phyloP scores from a whole-genome alignment of 345 rosid genomes.

The Eutrema heterophyllum region DNA sequence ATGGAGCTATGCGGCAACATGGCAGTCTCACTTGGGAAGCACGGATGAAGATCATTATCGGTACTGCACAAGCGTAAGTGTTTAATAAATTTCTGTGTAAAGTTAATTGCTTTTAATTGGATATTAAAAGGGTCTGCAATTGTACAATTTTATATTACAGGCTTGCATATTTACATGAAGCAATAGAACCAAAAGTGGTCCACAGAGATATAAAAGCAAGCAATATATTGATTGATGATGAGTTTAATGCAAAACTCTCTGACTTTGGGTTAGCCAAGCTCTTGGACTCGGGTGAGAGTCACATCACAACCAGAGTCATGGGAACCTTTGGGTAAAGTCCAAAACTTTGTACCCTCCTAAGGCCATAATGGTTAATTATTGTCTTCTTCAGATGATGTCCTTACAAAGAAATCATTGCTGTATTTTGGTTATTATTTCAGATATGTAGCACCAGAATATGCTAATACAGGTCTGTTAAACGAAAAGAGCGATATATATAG shows the following conservation, averaged over 20 bases:
- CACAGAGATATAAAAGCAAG: conserved; percentile 97
- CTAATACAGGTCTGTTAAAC: conserved; percentile 82
- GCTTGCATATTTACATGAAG: conserved; percentile 97
- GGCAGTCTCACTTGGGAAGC: conserved; percentile 81
- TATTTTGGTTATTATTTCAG: conserved; percentile 38
- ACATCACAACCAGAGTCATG: conserved; percentile 95
- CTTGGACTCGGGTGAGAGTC: conserved; percentile 83
- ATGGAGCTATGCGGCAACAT: conserved; percentile 57
- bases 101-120: background rate
- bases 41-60: conserved; percentile 69
- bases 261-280: conserved; percentile 99
- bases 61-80: conserved; percentile 91
- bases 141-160: conserved; percentile 35
- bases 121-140: background rate
- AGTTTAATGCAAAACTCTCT: conserved; percentile 85
- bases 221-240: conserved; percentile 85
- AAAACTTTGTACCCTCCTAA: background rate
- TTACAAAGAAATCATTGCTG: background rate
- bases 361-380: conserved; percentile 14
- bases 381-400: background rate
- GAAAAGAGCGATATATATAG: conserved; percentile 97
- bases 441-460: conserved; percentile 97
- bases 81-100: too few species aligned
- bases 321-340: conserved; percentile 90
- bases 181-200: conserved; percentile 94